Base-by-base conservation (phyloP, 129 eudicot species). In the Mikania micrantha region DNA sequence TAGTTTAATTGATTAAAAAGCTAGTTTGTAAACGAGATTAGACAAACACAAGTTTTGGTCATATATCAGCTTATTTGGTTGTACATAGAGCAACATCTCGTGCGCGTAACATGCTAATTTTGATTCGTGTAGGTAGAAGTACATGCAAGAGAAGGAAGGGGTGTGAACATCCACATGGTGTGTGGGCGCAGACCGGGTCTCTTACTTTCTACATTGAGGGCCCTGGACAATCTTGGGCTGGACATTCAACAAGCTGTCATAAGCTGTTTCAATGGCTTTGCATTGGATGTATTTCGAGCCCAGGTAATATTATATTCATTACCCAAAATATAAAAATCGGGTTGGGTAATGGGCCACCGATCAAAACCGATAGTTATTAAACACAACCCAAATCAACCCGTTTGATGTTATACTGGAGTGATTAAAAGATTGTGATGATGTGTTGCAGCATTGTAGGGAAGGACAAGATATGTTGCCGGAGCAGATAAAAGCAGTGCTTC, bases 201-300 rank as follows among this genome's bases (percentile, higher is more conserved):
- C 62, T 78, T 88, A 69, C 91, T 84, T 31, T 88, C 95, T 34
- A 72, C 86, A 27, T 64, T 88, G 88, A 80, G 81, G 84, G 84
- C 91, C 75, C 70, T 88, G 22, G 95, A 88, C 60, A 74, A 56
- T 58, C 84, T 88, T 75, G 95, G 91, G 57, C 58, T 88, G 40
- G 95, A 88, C 61, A 85, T 88, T 57, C 91, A 88, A 64, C 91
- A 88, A 82, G 95, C 95, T 45, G 95, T 88, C 73, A 85, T 84
- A 28, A 88, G 95, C 63, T 88, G 95, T 67, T 88, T 88, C 77
- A 88, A 88, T 80, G 95, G 91, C 27, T 88, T 88, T 66, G 88
- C 84, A 29, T 65, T 88, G 82, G 95, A 88, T 77, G 74, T 88
- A 19, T 88, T 88, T 47, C 85, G 83, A 36, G 95, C 95, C 47